Base-by-base conservation (phyloP, 108 stramenopile genomes). In the Fistulifera solaris region DNA sequence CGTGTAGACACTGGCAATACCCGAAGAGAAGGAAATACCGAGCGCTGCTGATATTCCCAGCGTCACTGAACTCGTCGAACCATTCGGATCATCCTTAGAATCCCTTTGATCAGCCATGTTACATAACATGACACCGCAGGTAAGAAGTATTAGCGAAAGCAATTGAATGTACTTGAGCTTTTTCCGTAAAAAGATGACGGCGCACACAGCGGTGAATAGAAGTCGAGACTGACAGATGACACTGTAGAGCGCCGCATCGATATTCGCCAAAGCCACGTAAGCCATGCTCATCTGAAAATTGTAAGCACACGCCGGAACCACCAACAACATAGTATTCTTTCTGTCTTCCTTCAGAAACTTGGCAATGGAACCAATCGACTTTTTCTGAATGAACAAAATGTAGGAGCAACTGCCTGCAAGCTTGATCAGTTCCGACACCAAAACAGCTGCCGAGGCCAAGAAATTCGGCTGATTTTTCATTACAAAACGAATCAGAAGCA, bases 1-100 rank as follows among this genome's bases (percentile, higher is more conserved):
- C 10, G 95, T 95, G 60, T 94, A 97, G 7, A 97, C 95, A 2
- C 85, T 86, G 22, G 93, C 89, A 62, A 97, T 94, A 17, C 96
- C 96, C 13, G 83, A 85, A 48, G 84, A 77, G 12, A 80, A 39
- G 16, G 81, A 76, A 12, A 85, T 87, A 14, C 70, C 71, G 10
- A 63, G 55, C 13, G 93, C 90, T 5, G 93, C 89, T 43, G 78
- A 14, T 35, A 96, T 78, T 11, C 95, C 95, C 23, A 70, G 74
- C 40, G 65, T 71, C 56, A 67, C 63, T 2, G 17, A 18, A 6
- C 40, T 44, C 25, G 38, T 40, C 18, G 5, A 14, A 56, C 21
- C 46, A 12, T 51, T 27, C 19, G 26, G 25, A 24, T 40, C 51
- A 38, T 39, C 31, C 31, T 4, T n/a, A 3, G 23, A 16, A 11